Evolutionary conservation across 495 filamentous ascomycete genomes (phyloP).

Genomic region (Cetradonia linearis): DNA sequence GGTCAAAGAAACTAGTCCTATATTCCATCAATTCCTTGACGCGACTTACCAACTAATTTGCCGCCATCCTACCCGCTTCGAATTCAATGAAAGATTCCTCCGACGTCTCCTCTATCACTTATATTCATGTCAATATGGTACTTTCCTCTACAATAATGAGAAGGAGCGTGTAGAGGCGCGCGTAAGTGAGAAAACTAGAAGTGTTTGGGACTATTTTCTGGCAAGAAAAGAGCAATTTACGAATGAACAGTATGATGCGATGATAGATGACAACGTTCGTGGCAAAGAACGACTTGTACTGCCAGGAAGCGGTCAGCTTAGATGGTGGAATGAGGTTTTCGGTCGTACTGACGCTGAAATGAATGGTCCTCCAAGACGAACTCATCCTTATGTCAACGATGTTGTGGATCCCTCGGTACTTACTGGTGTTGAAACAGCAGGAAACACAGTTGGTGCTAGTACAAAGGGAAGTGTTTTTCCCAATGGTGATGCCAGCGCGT

Average conservation of each 20-base stretch:
- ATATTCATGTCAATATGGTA: conserved; percentile 94
- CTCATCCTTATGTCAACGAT: background rate
- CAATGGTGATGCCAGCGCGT: conserved; percentile 28
- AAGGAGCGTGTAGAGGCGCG: conserved; percentile 71
- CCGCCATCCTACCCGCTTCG: conserved; percentile 84
- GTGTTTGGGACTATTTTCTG: conserved; percentile 94
- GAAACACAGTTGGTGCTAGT: conserved; percentile 29
- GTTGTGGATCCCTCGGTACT: conserved; percentile 30
- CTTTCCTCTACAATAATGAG: conserved; percentile 91
- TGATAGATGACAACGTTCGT: conserved; percentile 63
- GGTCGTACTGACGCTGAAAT: conserved; percentile 80
- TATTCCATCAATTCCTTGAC: conserved; percentile 98
- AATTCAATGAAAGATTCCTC: conserved; percentile 94
- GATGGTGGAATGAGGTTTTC: conserved; percentile 92
- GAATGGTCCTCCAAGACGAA: conserved; percentile 52
- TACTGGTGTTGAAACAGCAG: conserved; percentile 40
- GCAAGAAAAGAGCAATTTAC: conserved; percentile 65
- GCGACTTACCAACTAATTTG: conserved; percentile 82
- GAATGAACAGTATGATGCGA: conserved; percentile 67
- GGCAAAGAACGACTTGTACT: conserved; percentile 78
- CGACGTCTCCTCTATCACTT: conserved; percentile 85
- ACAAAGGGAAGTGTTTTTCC: conserved; percentile 23
- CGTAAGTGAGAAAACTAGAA: conserved; percentile 63
- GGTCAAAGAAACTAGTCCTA: conserved; percentile 80
- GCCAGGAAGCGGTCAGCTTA: conserved; percentile 53